phyloP scores from a whole-genome alignment of 257 asterid species.

The Nicotiana attenuata region DNA sequence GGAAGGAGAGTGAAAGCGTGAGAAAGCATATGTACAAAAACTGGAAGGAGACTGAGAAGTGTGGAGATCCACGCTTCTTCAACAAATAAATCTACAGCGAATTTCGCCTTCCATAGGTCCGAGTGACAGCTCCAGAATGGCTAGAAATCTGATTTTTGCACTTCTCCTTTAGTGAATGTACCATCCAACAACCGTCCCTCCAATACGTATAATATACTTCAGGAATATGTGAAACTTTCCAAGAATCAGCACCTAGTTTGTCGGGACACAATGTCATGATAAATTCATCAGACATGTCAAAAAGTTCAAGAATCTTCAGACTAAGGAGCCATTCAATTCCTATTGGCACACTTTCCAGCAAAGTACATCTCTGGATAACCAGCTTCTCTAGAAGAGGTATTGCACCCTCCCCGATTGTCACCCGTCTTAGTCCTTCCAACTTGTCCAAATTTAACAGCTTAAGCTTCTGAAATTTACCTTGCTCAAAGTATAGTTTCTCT shows the following conservation, averaged over 20 bases:
- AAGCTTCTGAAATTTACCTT: background rate
- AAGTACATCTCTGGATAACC: constrained; percentile 10
- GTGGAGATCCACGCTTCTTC: too few species aligned
- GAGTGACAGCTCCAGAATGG: background rate
- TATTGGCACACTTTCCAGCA: constrained; percentile 8
- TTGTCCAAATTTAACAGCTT: constrained; percentile 11
- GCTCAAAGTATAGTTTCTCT: constrained; percentile 9
- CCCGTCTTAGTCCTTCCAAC: background rate
- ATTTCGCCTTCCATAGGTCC: background rate
- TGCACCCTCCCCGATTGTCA: constrained; percentile 18
- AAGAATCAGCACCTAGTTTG: background rate
- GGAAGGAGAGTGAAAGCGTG: too few species aligned
- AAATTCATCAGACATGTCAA: constrained; percentile 17
- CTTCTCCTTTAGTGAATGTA: background rate
- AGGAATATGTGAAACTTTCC: background rate
- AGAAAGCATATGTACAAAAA: too few species aligned
- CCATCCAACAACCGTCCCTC: background rate
- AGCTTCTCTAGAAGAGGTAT: constrained; percentile 17
- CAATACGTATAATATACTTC: background rate
- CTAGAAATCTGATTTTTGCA: background rate
- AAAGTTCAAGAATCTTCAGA: constrained; percentile 14
- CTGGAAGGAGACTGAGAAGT: background rate
- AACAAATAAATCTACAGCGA: background rate
- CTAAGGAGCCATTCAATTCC: constrained; percentile 20
- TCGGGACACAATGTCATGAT: background rate